Percentiles rank a stretch among this genome's conserved stretches.
Conservation (phyloP, 2,329 filamentous ascomycete genomes). For the Phyllosticta citribraziliensis region DNA sequence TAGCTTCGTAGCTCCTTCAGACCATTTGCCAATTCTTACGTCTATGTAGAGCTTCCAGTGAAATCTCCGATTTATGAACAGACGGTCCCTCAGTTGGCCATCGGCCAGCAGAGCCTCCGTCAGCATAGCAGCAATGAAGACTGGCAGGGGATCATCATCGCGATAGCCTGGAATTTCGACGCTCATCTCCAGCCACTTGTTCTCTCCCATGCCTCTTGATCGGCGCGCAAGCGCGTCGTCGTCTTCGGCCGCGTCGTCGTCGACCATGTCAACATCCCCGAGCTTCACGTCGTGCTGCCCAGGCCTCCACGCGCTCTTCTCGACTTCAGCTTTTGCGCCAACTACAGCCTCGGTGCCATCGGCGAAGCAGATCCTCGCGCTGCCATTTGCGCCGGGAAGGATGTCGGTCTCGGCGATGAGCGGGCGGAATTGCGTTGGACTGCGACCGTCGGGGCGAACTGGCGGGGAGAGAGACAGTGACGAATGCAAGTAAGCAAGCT, state of each 20-base stretch:
- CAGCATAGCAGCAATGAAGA: conserved; percentile 82
- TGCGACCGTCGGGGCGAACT: conserved; percentile 79
- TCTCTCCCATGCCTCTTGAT: conserved; percentile 37
- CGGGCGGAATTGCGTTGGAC: conserved; percentile 78
- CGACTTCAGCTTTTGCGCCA: conserved; percentile 89
- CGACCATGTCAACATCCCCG: conserved; percentile 34
- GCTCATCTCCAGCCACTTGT: conserved; percentile 76
- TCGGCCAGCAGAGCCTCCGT: conserved; percentile 73
- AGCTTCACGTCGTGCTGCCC: conserved; percentile 17
- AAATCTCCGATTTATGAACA: conserved; percentile 84
- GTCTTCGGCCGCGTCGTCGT: conserved; percentile 25
- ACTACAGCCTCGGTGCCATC: conserved; percentile 95
- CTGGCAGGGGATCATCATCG: conserved; percentile 82
- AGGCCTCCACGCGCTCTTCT: conserved; percentile 48
- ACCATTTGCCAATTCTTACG: conserved; percentile 44
- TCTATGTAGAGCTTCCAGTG: conserved; percentile 97
- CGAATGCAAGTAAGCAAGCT: conserved; percentile 88
- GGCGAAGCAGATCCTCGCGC: conserved; percentile 84
- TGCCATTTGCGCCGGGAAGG: conserved; percentile 81
- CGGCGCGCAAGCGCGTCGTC: conserved; percentile 7
- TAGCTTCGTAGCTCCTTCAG: background rate
- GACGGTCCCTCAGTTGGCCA: conserved; percentile 53
- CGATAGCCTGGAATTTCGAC: conserved; percentile 86
- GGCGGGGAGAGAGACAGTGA: conserved; percentile 74
- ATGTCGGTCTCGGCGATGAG: conserved; percentile 84